Evolutionary conservation across 2,329 filamentous ascomycete species (phyloP).

Genomic region (Geosmithia morbida): DNA sequence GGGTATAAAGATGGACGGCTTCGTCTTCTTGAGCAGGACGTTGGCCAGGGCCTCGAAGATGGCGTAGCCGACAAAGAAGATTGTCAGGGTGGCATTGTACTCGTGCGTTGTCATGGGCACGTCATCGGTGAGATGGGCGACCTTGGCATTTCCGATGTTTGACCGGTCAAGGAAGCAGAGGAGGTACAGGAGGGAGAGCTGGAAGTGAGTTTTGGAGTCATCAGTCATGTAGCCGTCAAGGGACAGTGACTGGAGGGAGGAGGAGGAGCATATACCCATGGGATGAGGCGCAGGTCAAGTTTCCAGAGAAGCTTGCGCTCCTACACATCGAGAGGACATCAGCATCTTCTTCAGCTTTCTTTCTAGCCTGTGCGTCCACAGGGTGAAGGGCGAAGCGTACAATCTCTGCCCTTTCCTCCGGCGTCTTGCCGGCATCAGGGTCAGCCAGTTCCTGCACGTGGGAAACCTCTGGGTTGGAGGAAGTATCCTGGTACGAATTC

Average conservation of each 20-base stretch:
- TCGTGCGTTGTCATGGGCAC: conserved; percentile 19
- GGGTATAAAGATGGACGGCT: conserved; percentile 62
- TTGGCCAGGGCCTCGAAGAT: conserved; percentile 70
- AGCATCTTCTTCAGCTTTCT: neutral
- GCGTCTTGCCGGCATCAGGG: conserved; percentile 47
- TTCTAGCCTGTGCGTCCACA: no score
- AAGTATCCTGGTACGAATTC: conserved; percentile 8
- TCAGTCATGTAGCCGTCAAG: conserved; percentile 1
- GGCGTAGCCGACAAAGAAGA: conserved; percentile 38
- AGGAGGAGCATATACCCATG: conserved; percentile 27
- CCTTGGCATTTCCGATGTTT: conserved; percentile 9
- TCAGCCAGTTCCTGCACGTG: conserved; percentile 11
- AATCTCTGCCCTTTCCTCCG: conserved; percentile 44
- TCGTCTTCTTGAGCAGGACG: conserved; percentile 60
- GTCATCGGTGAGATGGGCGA: conserved; percentile 16
- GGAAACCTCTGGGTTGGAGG: conserved; percentile 12
- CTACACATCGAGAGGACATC: conserved; percentile 17
- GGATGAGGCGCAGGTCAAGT: conserved; percentile 45
- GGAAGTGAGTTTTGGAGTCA: neutral
- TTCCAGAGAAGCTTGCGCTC: conserved; percentile 48
- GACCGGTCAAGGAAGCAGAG: conserved; percentile 29
- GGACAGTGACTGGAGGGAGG: neutral
- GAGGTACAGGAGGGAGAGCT: conserved; percentile 58
- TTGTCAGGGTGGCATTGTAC: conserved; percentile 42
- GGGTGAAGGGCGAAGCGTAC: conserved; percentile 19